Conservation (phyloP, 768 basidiomycete species). For the Termitomyces sp. region DNA sequence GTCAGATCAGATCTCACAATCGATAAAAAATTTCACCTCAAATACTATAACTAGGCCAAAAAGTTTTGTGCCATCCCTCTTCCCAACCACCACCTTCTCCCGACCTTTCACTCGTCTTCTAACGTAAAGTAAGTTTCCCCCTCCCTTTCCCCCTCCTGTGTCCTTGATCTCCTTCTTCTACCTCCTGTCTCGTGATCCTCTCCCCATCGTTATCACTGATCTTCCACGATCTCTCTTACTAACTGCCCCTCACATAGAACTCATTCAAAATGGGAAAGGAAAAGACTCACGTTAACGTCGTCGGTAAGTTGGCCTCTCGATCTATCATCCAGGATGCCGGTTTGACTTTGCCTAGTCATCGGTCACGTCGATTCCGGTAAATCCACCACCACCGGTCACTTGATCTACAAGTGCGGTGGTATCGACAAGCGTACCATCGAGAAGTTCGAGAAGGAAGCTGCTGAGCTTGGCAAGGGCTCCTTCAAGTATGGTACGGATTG, state of each 20-base stretch:
- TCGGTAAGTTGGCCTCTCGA: constrained; percentile 58
- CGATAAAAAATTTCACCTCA: constrained; percentile 56
- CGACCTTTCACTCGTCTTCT: constrained; percentile 24
- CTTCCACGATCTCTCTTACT: constrained; percentile 22
- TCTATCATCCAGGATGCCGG: constrained; percentile 18
- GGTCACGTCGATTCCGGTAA: constrained; percentile 99
- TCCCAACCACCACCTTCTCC: constrained; percentile 47
- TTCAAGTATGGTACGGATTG: constrained; percentile 85
- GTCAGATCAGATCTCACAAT: constrained; percentile 52
- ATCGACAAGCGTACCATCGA: constrained; percentile 99
- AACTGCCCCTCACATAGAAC: constrained; percentile 35
- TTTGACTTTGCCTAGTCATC: constrained; percentile 61
- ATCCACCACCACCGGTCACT: constrained; percentile 99
- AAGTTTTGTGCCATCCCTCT: constrained; percentile 35
- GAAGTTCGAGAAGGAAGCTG: constrained; percentile 99
- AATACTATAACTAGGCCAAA: constrained; percentile 60
- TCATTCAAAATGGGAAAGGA: constrained; percentile 90
- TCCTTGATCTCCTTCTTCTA: constrained; percentile 9
- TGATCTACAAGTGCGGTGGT: constrained; percentile 99
- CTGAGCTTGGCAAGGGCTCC: constrained; percentile 99
- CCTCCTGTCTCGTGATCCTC: constrained; percentile 18
- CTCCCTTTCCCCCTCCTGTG: constrained; percentile 10
- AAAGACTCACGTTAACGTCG: constrained; percentile 95
- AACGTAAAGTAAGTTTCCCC: constrained; percentile 30
- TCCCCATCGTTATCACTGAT: constrained; percentile 10